phyloP scores from a whole-genome alignment of 108 stramenopile species.

The Cylindrotheca closterium region DNA sequence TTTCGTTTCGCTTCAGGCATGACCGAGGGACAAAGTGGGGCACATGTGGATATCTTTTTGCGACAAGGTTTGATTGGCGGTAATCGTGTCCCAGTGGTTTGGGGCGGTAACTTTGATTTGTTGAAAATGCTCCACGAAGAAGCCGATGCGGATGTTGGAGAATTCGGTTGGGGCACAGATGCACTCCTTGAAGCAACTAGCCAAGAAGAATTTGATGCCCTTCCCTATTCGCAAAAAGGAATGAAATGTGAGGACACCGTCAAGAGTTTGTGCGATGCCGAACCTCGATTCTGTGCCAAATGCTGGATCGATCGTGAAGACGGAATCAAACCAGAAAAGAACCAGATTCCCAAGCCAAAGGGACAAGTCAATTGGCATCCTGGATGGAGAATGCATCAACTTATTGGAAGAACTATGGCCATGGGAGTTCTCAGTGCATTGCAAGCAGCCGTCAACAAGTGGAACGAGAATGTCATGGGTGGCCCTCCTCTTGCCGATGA shows the following conservation, averaged over 20 bases:
- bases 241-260: conserved; percentile 56
- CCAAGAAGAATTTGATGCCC: conserved; percentile 42
- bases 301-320: conserved; percentile 75
- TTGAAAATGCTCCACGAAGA: conserved; percentile 61
- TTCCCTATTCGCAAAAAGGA: conserved; percentile 68
- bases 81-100: conserved; percentile 65
- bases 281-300: conserved; percentile 46
- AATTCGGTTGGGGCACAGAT: conserved; percentile 51
- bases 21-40: conserved; percentile 19
- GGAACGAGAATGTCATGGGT: conserved; percentile 68
- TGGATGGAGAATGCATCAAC: conserved; percentile 76
- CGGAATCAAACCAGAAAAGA: conserved; percentile 36
- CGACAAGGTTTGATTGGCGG: conserved; percentile 66
- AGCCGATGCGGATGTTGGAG: conserved; percentile 77
- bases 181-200: conserved; percentile 51
- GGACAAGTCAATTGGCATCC: conserved; percentile 62
- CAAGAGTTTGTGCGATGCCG: conserved; percentile 41
- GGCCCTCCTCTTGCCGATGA: conserved; percentile 81
- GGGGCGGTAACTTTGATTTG: conserved; percentile 55
- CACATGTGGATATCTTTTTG: conserved; percentile 56
- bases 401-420: conserved; percentile 64
- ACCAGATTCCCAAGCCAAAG: conserved; percentile 11
- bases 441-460: conserved; percentile 59
- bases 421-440: conserved; percentile 56
- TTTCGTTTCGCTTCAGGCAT: conserved; percentile 20